Percentiles rank a stretch among this genome's conserved stretches.
Conservation (phyloP, 176 grass and related monocot species). For the Triticum dicoccoides region DNA sequence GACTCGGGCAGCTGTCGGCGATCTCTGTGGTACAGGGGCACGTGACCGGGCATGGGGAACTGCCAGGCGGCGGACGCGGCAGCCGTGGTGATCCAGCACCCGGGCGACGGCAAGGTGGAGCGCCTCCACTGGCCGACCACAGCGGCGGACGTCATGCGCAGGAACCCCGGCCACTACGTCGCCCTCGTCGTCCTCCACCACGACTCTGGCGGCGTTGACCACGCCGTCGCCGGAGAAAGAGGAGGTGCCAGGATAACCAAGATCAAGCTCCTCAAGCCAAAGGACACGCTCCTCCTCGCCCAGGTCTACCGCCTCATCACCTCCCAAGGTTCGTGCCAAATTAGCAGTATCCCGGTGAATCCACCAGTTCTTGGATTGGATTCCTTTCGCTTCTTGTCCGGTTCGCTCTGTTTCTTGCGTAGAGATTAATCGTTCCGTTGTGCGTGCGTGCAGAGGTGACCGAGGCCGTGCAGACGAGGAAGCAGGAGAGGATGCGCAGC, state of each 20-base stretch:
- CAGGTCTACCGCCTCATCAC: constrained; percentile 90
- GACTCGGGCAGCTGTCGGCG: too few relatives aligned
- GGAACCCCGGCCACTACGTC: constrained; percentile 77
- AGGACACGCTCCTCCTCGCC: constrained; percentile 67
- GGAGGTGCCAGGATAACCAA: constrained; percentile 46
- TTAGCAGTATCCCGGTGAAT: too few relatives aligned
- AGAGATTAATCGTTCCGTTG: too few relatives aligned
- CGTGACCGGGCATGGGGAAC: constrained; percentile 49
- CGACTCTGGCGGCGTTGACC: too few relatives aligned
- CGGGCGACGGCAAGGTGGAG: constrained; percentile 65
- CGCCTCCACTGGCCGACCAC: constrained; percentile 45
- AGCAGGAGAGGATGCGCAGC: constrained; percentile 46
- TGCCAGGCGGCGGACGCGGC: constrained; percentile 71
- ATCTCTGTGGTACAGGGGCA: background rate
- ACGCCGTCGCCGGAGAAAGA: background rate
- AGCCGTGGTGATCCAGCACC: constrained; percentile 70
- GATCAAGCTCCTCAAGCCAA: constrained; percentile 83
- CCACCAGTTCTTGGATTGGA: background rate
- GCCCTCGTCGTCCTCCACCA: constrained; percentile 40
- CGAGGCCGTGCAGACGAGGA: constrained; percentile 52
- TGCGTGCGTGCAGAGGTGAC: constrained; percentile 69
- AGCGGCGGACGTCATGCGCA: constrained; percentile 58
- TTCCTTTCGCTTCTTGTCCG: background rate
- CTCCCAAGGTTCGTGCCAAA: constrained; percentile 64
- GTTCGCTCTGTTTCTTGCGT: too few relatives aligned